Conservation (phyloP, 2,329 filamentous ascomycete species). For the Dactylellina parvicollis region DNA sequence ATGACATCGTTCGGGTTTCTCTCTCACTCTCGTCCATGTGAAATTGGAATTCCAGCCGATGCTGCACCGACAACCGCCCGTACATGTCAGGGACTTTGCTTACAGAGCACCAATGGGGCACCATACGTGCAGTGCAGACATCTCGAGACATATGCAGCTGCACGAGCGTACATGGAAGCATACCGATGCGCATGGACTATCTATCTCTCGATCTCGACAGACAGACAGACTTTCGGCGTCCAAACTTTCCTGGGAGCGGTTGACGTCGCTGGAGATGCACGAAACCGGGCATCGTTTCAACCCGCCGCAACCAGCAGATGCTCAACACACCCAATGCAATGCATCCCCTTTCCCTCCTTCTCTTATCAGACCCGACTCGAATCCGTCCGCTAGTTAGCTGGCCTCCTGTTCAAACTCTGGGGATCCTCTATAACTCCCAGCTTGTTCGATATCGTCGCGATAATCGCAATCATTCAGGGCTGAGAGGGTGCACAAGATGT, state of each 20-base stretch:
- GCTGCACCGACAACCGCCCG: too few species aligned
- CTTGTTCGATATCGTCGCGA: neutral
- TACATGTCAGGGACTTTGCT: too few species aligned
- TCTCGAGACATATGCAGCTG: neutral
- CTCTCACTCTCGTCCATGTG: conserved; percentile 16
- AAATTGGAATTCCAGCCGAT: conserved; percentile 24
- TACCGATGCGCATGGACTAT: neutral
- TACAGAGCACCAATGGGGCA: too few species aligned
- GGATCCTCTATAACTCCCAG: neutral
- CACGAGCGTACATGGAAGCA: neutral
- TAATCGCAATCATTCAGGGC: neutral
- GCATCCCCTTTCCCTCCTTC: neutral
- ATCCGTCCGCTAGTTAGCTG: too few species aligned
- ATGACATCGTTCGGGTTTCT: neutral
- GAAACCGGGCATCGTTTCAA: conserved; percentile 37
- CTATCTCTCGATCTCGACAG: neutral
- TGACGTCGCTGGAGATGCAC: conserved; percentile 18
- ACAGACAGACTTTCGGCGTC: neutral
- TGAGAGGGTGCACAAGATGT: too few species aligned
- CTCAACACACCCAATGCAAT: conserved; percentile 12
- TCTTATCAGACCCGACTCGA: neutral
- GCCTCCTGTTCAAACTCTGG: too few species aligned
- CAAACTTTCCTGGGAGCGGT: neutral
- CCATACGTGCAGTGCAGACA: neutral
- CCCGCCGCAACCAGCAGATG: conserved; percentile 43